Base-by-base conservation (phyloP, 1,284 basidiomycete genomes). In the Cryptococcus amylolentus region DNA sequence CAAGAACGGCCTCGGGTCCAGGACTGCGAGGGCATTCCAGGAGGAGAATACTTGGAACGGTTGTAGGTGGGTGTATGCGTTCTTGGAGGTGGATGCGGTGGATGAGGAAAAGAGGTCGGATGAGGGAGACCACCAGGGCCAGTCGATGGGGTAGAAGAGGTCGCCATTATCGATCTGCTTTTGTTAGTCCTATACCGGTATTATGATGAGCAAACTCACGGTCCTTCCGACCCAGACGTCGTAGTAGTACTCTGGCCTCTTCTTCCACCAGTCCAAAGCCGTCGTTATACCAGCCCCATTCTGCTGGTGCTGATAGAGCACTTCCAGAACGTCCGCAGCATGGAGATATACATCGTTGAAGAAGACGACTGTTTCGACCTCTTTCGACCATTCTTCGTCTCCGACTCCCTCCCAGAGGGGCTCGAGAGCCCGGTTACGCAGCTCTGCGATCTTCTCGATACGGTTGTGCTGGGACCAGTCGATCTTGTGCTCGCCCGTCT, bases 291-390 rank as follows among this genome's bases (percentile, higher is more conserved):
- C 70, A 12, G 71, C 67, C 14, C 57, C 60, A 28, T 50, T 51
- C 18, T 49, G 52, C 8, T 66, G 52, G 58, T 78, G 76, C 61
- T 73, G 71, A 55, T 75, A 71, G 41, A 78, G 51, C 46, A 77
- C 51, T 58, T 78, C 76, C 56, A 78, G 55, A 1, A 77, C 51
- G 54, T 76, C 72, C 26, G 56, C 58, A 8, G 75, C 72, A 14
- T 67, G 65, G 38, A 77, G 53, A 55, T 66, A 79, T 9, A 79
- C 75, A 56, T 79, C 77, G 56, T 79, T 78, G 61, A 78, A 73
- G 58, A 72, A 75, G 12, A 79, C 66, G 10, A 77, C 65, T 1
- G 74, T 67, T 4, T 56, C 60, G 3, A 67, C 67, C 31, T 67
- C 58, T 35, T 52, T 48, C 5, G 59, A 61, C 55, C 58, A 65